Percentiles rank a stretch among this genome's conserved stretches.
Conservation (phyloP, 495 filamentous ascomycete species). For the Podospora appendiculata region DNA sequence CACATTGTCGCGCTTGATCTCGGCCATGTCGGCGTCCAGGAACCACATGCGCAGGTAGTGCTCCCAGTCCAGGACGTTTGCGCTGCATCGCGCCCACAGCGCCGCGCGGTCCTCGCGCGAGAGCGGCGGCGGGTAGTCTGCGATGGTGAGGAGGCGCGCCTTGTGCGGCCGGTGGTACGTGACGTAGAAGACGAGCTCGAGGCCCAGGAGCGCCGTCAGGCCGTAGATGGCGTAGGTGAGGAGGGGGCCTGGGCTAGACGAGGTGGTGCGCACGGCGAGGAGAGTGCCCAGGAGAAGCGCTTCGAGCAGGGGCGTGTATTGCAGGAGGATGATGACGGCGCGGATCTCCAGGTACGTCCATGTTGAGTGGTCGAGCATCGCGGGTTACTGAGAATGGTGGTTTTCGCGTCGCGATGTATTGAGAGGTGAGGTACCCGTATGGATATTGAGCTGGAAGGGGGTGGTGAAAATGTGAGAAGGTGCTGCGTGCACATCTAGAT, state of each 20-base stretch:
- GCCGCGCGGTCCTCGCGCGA: constrained; percentile 29
- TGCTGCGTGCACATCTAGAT: no score
- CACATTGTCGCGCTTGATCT: constrained; percentile 59
- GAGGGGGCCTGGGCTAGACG: not conserved
- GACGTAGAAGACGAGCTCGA: constrained; percentile 47
- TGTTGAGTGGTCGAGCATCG: not conserved
- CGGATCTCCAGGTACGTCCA: not conserved
- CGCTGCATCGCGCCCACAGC: constrained; percentile 48
- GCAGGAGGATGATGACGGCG: constrained; percentile 10
- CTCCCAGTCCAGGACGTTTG: constrained; percentile 46
- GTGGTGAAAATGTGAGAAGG: no score
- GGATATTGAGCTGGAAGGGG: not conserved
- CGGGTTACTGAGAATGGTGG: not conserved
- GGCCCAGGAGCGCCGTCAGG: constrained; percentile 24
- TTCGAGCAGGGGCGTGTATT: not conserved
- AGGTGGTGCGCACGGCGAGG: not conserved
- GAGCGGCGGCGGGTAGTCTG: constrained; percentile 43
- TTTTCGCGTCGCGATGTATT: not conserved
- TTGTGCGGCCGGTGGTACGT: constrained; percentile 49
- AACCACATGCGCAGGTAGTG: constrained; percentile 58
- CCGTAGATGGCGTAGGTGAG: constrained; percentile 1
- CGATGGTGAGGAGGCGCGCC: constrained; percentile 38
- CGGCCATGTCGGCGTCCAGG: constrained; percentile 44
- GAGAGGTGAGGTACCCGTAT: not conserved
- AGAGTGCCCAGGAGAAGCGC: not conserved